Conservation (phyloP, 768 basidiomycete species). For the Myochromella boudieri region DNA sequence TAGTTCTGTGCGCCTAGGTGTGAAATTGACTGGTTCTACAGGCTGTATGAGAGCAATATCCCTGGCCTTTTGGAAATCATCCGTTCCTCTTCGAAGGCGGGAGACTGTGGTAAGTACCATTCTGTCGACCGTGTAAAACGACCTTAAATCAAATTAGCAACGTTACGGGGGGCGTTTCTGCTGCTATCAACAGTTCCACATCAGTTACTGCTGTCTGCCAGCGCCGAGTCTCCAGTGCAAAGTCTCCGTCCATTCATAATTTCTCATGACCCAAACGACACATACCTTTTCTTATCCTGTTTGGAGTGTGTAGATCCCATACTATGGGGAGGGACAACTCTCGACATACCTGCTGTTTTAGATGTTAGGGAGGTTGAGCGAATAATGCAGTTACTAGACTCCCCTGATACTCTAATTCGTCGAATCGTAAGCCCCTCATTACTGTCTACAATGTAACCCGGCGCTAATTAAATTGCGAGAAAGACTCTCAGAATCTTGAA, state of each 20-base stretch:
- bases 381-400: conserved; percentile 68
- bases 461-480: background rate
- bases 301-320: conserved; percentile 55
- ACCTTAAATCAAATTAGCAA: conserved; percentile 14
- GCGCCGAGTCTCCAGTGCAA: conserved; percentile 35
- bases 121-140: background rate
- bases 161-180: conserved; percentile 38
- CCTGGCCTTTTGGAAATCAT: conserved; percentile 25
- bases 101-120: conserved; percentile 21
- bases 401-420: conserved; percentile 56
- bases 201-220: conserved; percentile 24
- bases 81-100: conserved; percentile 20
- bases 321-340: conserved; percentile 67
- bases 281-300: conserved; percentile 67
- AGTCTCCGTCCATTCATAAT: conserved; percentile 57
- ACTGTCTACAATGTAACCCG: background rate
- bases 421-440: conserved; percentile 48
- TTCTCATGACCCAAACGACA: conserved; percentile 57
- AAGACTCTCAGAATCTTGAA: conserved; percentile 65
- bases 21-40: conserved; percentile 1
- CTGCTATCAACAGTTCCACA: conserved; percentile 29
- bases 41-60: conserved; percentile 23
- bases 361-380: conserved; percentile 75
- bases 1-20: too few relatives aligned
- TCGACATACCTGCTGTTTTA: conserved; percentile 49